phyloP scores from a whole-genome alignment of 2,329 filamentous ascomycete species.

The Bipolaris gigantea region DNA sequence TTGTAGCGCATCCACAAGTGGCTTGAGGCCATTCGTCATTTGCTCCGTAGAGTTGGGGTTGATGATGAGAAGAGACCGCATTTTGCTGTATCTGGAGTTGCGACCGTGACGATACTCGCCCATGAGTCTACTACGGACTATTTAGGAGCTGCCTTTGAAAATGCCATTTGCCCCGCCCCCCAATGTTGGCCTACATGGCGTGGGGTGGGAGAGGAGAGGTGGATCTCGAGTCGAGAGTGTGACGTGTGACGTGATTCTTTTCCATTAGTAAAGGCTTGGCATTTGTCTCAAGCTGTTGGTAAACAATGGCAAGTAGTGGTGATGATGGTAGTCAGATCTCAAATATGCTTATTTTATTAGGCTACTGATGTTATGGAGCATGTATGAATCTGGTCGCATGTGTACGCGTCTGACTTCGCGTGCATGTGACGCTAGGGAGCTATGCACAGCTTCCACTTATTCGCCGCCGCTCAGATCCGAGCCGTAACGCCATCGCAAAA shows the following conservation, averaged over 20 bases:
- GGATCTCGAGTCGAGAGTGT: constrained; percentile 15
- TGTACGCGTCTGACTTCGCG: too few species aligned
- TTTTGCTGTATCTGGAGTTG: constrained; percentile 31
- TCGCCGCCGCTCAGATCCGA: not conserved
- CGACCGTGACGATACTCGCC: constrained; percentile 29
- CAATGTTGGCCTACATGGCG: constrained; percentile 12
- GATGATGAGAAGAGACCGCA: constrained; percentile 65
- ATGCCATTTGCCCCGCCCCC: constrained; percentile 18
- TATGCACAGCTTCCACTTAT: not conserved
- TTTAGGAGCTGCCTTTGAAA: not conserved
- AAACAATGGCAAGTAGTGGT: not conserved
- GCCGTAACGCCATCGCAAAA: constrained; percentile 21
- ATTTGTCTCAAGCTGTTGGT: not conserved
- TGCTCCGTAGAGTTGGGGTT: constrained; percentile 76
- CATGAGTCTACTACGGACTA: constrained; percentile 16
- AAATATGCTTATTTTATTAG: constrained; percentile 11
- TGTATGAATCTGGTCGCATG: not conserved
- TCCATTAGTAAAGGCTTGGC: not conserved
- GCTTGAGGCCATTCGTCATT: constrained; percentile 71
- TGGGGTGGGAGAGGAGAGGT: constrained; percentile 12
- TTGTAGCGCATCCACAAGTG: constrained; percentile 50
- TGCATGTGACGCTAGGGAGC: not conserved
- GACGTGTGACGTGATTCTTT: constrained; percentile 14
- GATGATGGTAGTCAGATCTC: not conserved
- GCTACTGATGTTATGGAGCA: constrained; percentile 10